These are phyloP conservation scores for Bipolaris victoriae DNA, from an alignment of 2,329 filamentous ascomycete species.

Conservation along the genomic window DNA sequence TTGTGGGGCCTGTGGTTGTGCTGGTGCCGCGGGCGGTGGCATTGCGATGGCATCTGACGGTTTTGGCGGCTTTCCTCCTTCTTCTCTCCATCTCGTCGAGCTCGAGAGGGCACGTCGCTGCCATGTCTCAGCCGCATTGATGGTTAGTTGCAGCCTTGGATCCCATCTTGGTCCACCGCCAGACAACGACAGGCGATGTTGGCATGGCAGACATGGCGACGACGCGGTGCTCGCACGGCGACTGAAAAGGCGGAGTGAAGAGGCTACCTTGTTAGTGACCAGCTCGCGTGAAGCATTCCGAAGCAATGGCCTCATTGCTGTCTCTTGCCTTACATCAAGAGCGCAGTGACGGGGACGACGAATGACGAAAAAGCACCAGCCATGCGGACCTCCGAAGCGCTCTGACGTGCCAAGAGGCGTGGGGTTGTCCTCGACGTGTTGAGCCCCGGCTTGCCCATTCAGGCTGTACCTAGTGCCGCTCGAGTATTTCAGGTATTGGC, in stretches of 20 bases:
- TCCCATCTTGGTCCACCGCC: slow-evolving; percentile 13
- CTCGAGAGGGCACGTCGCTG: slow-evolving; percentile 27
- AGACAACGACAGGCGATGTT: slow-evolving; percentile 35
- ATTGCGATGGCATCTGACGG: slow-evolving; percentile 26
- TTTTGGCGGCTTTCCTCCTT: slow-evolving; percentile 25
- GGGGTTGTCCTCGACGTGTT: slow-evolving; percentile 9
- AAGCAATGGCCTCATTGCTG: slow-evolving; percentile 51
- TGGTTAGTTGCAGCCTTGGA: slow-evolving; percentile 11
- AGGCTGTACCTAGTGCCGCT: slow-evolving; percentile 25
- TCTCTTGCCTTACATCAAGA: slow-evolving; percentile 33
- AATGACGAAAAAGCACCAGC: slow-evolving; percentile 22
- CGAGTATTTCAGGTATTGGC: slow-evolving; percentile 2
- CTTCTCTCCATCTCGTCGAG: slow-evolving; percentile 29
- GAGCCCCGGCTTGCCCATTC: slow-evolving; percentile 28
- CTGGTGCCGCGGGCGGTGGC: slow-evolving; percentile 26
- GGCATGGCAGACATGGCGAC: slow-evolving; percentile 40
- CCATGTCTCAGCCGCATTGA: slow-evolving; percentile 4
- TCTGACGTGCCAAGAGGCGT: slow-evolving; percentile 35
- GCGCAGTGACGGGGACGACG: slow-evolving; percentile 17
- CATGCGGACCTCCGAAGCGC: slow-evolving; percentile 16
- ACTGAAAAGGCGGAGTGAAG: slow-evolving; percentile 20
- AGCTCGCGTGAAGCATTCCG: slow-evolving; percentile 49
- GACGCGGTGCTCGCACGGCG: slow-evolving; percentile 16
- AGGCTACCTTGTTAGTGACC: slow-evolving; percentile 22
- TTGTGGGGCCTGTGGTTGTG: slow-evolving; percentile 16